A percentile compares a stretch with the other conserved stretches of the same genome.
These are phyloP conservation scores for Trichoderma aggressivum DNA, from an alignment of 2,329 filamentous ascomycete species.

Conservation along the genomic window DNA sequence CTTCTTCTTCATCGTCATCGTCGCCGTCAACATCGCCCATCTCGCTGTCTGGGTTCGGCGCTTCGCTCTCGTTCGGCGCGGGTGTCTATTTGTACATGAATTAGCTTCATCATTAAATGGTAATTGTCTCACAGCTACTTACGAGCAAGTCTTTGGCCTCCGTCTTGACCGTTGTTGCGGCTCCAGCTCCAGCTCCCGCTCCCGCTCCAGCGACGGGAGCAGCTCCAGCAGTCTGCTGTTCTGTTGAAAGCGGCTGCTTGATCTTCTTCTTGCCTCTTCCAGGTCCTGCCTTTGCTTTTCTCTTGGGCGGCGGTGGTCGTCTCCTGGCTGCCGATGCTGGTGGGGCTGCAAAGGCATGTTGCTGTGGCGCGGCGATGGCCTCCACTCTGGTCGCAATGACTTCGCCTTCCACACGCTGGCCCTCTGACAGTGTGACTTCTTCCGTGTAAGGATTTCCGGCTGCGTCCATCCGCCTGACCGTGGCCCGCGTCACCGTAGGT, in stretches of 20 bases:
- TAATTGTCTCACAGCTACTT: constrained; percentile 22
- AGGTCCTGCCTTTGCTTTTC: constrained; percentile 71
- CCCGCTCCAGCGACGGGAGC: constrained; percentile 34
- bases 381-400: constrained; percentile 62
- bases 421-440: constrained; percentile 76
- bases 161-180: constrained; percentile 37
- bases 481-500: constrained; percentile 70
- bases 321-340: constrained; percentile 47
- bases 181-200: constrained; percentile 37
- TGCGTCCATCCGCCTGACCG: constrained; percentile 73
- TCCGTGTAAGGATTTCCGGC: constrained; percentile 80
- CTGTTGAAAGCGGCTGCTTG: constrained; percentile 47
- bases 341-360: constrained; percentile 48
- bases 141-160: constrained; percentile 40
- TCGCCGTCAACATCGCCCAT: constrained; percentile 51
- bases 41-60: constrained; percentile 48
- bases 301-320: constrained; percentile 72
- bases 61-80: constrained; percentile 44
- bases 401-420: constrained; percentile 77
- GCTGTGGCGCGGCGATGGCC: constrained; percentile 53
- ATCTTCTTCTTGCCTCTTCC: constrained; percentile 79
- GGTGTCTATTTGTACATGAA: constrained; percentile 29
- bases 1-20: constrained; percentile 45
- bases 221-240: constrained; percentile 29
- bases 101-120: neutral